Base-by-base conservation (phyloP, 331 rosid genomes). In the Prunus yedoensis region DNA sequence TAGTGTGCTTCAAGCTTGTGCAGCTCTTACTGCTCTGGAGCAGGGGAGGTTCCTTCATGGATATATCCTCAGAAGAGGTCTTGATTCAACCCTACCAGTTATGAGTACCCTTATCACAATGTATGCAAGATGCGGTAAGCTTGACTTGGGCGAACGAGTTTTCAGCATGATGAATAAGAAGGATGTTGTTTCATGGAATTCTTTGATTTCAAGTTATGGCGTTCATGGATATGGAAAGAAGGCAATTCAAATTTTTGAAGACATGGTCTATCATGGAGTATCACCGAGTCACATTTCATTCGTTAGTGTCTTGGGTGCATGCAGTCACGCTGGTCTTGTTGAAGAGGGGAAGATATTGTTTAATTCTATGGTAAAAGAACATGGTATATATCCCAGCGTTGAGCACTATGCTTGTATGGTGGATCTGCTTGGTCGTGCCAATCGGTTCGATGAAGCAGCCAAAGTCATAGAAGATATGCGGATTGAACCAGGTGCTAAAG, bases 341-440 rank as follows among this genome's bases (percentile, higher is more conserved):
- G 74, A 32, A 2, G 84, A 81, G 77, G 84, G 84, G 25, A 81
- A 81, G 64, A 58, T 21, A 35, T 35, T 81, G 11, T 81, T 76
- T 51, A 64, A 64, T 9, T 81, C 84, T 45, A 81, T 81, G 80
- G 70, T 71, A 18, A 71, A 21, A 46, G 74, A 76, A 32, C 78
- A 81, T 20, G 18, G 79, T 21, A 45, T 81, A 45, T 81, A 75
- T 65, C 84, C 84, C 38, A 70, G 78, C 3, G 51, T 76, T 79
- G 84, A 81, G 74, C 84, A 81, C 27, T 81, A 81, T 74, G 84
- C 84, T 63, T 81, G 84, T 49, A 67, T 81, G 77, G 84, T 81
- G 70, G 84, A 81, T 71, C 84, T 81, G 49, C 84, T 81, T 30
- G 84, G 84, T 41, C 78, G 84, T 16, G 81, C 84, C 66, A 81